These are phyloP conservation scores for Pseudofabraea citricarpa DNA, from an alignment of 2,329 filamentous ascomycete genomes.

Conservation along the genomic window DNA sequence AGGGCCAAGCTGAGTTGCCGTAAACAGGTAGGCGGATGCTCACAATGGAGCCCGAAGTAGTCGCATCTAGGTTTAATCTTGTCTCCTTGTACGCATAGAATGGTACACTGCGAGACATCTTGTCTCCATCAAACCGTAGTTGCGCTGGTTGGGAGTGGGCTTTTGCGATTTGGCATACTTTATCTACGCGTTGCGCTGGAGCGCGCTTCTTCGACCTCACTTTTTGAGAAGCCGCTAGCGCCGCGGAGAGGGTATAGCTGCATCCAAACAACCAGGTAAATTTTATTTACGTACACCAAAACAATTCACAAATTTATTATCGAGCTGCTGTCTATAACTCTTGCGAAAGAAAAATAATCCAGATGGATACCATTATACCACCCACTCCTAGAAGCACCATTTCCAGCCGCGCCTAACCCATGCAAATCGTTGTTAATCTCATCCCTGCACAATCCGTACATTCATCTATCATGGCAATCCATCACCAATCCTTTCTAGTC, in stretches of 20 bases:
- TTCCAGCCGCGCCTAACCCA: slow-evolving; percentile 13
- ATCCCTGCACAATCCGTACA: background rate
- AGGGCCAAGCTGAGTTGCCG: slow-evolving; percentile 29
- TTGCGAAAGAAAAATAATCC: background rate
- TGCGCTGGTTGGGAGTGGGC: slow-evolving; percentile 7
- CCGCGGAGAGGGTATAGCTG: too few species aligned
- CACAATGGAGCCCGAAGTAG: slow-evolving; percentile 63
- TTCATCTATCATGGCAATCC: background rate
- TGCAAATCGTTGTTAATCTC: slow-evolving; percentile 10
- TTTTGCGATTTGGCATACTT: slow-evolving; percentile 19
- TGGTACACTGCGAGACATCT: slow-evolving; percentile 59
- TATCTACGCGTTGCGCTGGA: slow-evolving; percentile 12
- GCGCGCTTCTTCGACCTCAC: slow-evolving; percentile 3
- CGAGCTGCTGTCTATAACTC: too few species aligned
- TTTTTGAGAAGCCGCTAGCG: too few species aligned
- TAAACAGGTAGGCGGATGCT: slow-evolving; percentile 62
- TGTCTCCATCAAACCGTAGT: slow-evolving; percentile 51
- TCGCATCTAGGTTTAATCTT: slow-evolving; percentile 74
- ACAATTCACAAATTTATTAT: too few species aligned
- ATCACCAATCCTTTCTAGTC: too few species aligned
- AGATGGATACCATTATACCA: too few species aligned
- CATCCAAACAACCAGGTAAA: too few species aligned
- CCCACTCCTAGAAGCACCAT: too few species aligned
- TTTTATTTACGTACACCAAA: too few species aligned
- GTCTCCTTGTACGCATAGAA: slow-evolving; percentile 80